Base-by-base conservation (phyloP, 352 stramenopile species). In the Peronospora belbahrii region DNA sequence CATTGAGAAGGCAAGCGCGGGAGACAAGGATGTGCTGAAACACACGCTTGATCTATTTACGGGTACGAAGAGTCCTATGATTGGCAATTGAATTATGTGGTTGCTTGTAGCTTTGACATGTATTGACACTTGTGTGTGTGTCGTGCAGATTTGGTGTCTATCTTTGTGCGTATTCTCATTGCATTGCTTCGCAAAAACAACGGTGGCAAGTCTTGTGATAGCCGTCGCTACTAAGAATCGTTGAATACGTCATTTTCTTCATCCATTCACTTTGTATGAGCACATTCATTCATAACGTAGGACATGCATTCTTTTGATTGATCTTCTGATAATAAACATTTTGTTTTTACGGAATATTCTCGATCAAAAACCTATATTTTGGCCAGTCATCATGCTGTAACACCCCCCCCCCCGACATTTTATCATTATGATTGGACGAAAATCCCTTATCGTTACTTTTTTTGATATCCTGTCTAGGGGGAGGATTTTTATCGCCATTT, bases 31-130 rank as follows among this genome's bases (percentile, higher is more conserved):
- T 66, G 73, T 83, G 49, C 63, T 92, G 39, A 70, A 67, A 45
- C 82, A 95, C 63, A 82, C 85, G 27, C 61, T 90, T 19, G 67
- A 86, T 42, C 79, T 96, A 17, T 95, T 95, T 55, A 67, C 94
- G 32, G 74, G 74, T 87, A 62, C n/a, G 60, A 59, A 4, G 28
- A 13, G 1, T 8, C 35, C 13, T 49, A 6, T 8, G n/a, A n/a
- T n/a, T n/a, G n/a, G n/a, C n/a, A n/a, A n/a, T n/a, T n/a, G n/a
- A n/a, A n/a, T n/a, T n/a, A n/a, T n/a, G n/a, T n/a, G n/a, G n/a
- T n/a, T 44, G 20, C 28, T 46, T 33, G 33, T 27, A 6, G 10
- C 7, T 48, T 30, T 39, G 4, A 23, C 11, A 8, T 20, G 9
- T 42, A 7, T 7, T 65, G 10, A 50, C 32, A 23, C 17, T n/a